phyloP scores from a whole-genome alignment of 2,329 filamentous ascomycete genomes.

The Taxawa tesnikishii region DNA sequence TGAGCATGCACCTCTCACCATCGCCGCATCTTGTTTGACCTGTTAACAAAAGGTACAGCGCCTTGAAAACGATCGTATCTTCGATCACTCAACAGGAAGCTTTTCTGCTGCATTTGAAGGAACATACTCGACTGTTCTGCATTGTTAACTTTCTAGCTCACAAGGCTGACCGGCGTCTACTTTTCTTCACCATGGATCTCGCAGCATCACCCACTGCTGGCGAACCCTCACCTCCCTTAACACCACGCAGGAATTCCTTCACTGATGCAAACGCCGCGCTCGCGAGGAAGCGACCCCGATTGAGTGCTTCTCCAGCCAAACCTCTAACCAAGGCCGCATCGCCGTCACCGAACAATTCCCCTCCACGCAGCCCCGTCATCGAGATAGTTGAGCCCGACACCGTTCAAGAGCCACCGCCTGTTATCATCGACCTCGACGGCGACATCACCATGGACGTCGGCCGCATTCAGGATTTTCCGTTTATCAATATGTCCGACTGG shows the following conservation, averaged over 20 bases:
- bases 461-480: conserved; percentile 3
- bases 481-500: conserved; percentile 9
- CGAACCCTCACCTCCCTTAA: too few species aligned
- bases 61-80: too few species aligned
- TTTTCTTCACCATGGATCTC: too few species aligned
- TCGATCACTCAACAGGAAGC: too few species aligned
- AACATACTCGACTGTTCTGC: too few species aligned
- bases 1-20: too few species aligned
- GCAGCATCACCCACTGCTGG: too few species aligned
- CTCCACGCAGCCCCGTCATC: conserved; percentile 21
- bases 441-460: conserved; percentile 12
- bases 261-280: conserved; percentile 32
- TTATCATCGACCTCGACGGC: conserved; percentile 12
- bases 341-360: conserved; percentile 19
- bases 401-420: conserved; percentile 1
- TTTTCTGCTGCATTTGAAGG: too few species aligned
- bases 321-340: conserved; percentile 12
- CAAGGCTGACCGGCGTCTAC: too few species aligned
- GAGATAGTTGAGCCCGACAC: conserved; percentile 16
- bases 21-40: too few species aligned
- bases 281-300: conserved; percentile 32
- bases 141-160: too few species aligned
- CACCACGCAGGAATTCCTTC: conserved; percentile 28
- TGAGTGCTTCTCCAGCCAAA: conserved; percentile 15
- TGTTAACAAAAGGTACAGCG: too few species aligned